These are phyloP conservation scores for Myriosclerotinia scirpicola DNA, from an alignment of 2,329 filamentous ascomycete genomes.

Conservation along the genomic window DNA sequence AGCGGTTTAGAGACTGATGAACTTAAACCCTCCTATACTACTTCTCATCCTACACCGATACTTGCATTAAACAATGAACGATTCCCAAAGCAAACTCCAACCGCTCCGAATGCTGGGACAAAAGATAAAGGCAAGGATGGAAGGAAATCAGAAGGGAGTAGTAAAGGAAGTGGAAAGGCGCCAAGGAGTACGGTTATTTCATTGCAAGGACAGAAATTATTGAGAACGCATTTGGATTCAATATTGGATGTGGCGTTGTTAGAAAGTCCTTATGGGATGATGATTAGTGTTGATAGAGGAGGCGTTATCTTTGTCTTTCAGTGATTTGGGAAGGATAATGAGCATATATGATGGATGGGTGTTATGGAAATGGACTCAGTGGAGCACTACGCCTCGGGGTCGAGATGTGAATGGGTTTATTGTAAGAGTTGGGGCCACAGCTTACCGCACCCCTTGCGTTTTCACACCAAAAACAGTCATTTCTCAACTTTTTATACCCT, in stretches of 20 bases:
- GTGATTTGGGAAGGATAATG: conserved; percentile 25
- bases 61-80: conserved; percentile 66
- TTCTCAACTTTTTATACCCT: no score
- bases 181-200: conserved; percentile 82
- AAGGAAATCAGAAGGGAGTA: conserved; percentile 35
- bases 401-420: background rate
- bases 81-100: conserved; percentile 35
- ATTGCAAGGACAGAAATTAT: conserved; percentile 79
- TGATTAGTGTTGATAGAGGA: conserved; percentile 82
- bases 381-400: background rate
- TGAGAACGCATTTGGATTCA: conserved; percentile 83
- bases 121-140: conserved; percentile 24
- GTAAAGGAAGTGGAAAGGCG: conserved; percentile 46
- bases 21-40: conserved; percentile 69
- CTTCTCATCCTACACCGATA: conserved; percentile 60
- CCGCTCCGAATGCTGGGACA: conserved; percentile 39
- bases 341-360: conserved; percentile 6
- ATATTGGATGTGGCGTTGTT: conserved; percentile 86
- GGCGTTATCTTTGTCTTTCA: conserved; percentile 84
- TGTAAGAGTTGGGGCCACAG: no score
- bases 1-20: conserved; percentile 74
- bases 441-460: no score
- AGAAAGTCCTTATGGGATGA: conserved; percentile 89
- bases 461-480: no score
- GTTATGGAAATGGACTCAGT: conserved; percentile 29